These are phyloP conservation scores for Prunus kanzakura DNA, from an alignment of 306 rosid species.

Conservation along the genomic window DNA sequence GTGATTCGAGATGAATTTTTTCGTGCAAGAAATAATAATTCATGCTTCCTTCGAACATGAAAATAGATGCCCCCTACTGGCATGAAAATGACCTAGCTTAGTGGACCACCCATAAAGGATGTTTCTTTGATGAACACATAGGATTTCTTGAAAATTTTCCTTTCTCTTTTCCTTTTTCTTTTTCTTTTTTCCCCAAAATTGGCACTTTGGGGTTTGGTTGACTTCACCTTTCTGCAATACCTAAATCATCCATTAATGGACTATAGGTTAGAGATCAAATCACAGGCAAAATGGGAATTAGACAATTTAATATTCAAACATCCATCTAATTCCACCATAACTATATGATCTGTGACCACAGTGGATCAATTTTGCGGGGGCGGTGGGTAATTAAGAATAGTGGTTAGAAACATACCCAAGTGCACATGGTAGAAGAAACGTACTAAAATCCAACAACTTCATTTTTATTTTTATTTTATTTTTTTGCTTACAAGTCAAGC, in stretches of 20 bases:
- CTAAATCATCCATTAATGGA: not conserved
- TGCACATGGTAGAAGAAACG: not conserved
- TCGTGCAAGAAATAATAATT: constrained; percentile 24
- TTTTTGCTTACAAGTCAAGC: not conserved
- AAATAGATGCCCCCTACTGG: constrained; percentile 2
- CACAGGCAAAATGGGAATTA: not conserved
- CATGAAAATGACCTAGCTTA: not conserved
- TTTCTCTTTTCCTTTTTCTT: not conserved
- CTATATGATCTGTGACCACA: not conserved
- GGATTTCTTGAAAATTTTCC: not conserved
- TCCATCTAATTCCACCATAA: not conserved
- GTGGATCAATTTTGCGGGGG: not conserved
- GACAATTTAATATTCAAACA: not conserved
- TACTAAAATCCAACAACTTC: not conserved
- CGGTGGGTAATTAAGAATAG: not conserved
- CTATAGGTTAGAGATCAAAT: too few species aligned
- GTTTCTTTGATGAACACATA: not conserved
- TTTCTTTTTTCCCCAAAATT: not conserved
- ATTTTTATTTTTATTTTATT: not conserved
- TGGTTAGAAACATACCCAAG: not conserved
- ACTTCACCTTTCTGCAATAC: not conserved
- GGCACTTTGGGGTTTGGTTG: not conserved
- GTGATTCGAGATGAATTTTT: constrained; percentile 13
- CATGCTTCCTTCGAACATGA: constrained; percentile 10
- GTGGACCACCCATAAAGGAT: not conserved